Evolutionary conservation across 352 stramenopile species (phyloP).

Genomic region (Pseudoperonospora humuli): DNA sequence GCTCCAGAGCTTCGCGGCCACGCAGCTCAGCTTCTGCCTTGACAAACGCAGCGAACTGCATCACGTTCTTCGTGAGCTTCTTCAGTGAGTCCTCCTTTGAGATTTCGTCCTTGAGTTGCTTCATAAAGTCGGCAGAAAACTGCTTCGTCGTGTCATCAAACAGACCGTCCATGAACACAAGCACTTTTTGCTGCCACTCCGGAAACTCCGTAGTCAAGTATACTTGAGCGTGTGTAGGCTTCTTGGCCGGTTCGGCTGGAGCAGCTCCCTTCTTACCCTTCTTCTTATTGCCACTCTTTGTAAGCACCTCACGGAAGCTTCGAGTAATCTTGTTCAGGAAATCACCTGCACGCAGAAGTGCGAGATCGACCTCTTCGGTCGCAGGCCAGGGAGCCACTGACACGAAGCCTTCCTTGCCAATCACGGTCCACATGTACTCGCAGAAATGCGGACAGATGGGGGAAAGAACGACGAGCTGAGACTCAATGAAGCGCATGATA

Average conservation of each 20-base stretch:
- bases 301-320: constrained; percentile 81
- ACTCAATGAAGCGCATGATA: constrained; percentile 91
- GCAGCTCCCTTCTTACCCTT: constrained; percentile 83
- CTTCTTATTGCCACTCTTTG: constrained; percentile 74
- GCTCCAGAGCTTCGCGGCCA: constrained; percentile 89
- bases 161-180: constrained; percentile 72
- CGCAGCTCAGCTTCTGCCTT: constrained; percentile 90
- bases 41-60: constrained; percentile 96
- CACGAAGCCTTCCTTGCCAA: constrained; percentile 90
- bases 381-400: constrained; percentile 85
- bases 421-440: constrained; percentile 89
- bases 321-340: constrained; percentile 91
- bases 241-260: constrained; percentile 69
- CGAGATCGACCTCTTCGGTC: constrained; percentile 85
- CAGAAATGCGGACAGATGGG: constrained; percentile 94
- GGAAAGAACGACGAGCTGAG: constrained; percentile 90
- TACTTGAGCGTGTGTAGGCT: constrained; percentile 81
- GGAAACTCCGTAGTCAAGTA: constrained; percentile 83
- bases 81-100: constrained; percentile 72
- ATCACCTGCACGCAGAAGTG: constrained; percentile 88
- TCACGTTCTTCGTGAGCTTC: constrained; percentile 91
- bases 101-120: constrained; percentile 75
- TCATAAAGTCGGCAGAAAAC: constrained; percentile 84
- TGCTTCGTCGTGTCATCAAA: constrained; percentile 52
- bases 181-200: constrained; percentile 78